Evolutionary conservation across 2,329 filamentous ascomycete species (phyloP).

Genomic region (Ophiobolus disseminans): DNA sequence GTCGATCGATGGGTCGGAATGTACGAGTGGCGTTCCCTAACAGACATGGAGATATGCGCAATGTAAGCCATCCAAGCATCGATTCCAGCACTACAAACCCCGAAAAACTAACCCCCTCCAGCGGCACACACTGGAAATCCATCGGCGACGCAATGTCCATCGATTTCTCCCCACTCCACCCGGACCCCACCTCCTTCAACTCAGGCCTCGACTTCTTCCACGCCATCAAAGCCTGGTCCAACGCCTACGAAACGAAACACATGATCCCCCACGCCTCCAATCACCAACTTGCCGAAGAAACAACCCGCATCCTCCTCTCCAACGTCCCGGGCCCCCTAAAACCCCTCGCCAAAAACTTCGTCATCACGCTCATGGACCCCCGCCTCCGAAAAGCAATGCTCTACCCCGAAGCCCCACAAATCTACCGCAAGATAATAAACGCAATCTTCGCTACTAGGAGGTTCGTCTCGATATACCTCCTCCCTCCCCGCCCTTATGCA

Average conservation of each 20-base stretch:
- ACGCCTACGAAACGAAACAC: conserved; percentile 63
- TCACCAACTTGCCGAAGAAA: conserved; percentile 60
- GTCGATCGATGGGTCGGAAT: conserved; percentile 67
- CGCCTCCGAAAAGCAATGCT: conserved; percentile 69
- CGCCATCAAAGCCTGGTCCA: conserved; percentile 59
- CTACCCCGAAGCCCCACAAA: conserved; percentile 44
- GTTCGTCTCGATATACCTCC: conserved; percentile 64
- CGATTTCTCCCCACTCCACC: conserved; percentile 53
- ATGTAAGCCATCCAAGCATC: conserved; percentile 41
- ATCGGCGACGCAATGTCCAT: conserved; percentile 75
- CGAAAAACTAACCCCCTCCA: conserved; percentile 1
- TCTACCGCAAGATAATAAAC: conserved; percentile 53
- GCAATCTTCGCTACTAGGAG: conserved; percentile 60
- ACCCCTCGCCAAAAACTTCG: conserved; percentile 56
- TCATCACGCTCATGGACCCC: conserved; percentile 69
- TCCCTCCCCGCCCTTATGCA: conserved; percentile 61
- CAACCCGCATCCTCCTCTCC: conserved; percentile 67
- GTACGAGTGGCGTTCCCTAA: conserved; percentile 75
- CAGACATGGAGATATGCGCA: conserved; percentile 72
- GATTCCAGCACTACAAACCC: not conserved
- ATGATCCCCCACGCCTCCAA: conserved; percentile 60
- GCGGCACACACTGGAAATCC: conserved; percentile 72
- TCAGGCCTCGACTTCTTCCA: conserved; percentile 63
- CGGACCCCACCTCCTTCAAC: conserved; percentile 49
- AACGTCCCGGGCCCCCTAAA: conserved; percentile 59